These are phyloP conservation scores for Medicago ruthenica DNA, from an alignment of 306 rosid species.

Conservation along the genomic window DNA sequence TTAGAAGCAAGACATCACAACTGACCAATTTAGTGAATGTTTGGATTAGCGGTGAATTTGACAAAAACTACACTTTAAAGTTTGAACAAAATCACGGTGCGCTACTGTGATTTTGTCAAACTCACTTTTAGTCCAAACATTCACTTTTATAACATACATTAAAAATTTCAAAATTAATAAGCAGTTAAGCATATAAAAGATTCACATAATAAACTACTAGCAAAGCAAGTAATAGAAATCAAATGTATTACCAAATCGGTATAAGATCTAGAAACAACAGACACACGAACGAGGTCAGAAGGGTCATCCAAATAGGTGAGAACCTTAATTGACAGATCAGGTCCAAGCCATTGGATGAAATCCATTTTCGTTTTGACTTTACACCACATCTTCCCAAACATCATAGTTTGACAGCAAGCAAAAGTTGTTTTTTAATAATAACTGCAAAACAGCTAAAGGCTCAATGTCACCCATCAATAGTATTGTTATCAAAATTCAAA, in stretches of 20 bases:
- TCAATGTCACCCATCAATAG: too few relatives aligned
- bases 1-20: background rate
- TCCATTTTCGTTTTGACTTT: background rate
- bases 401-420: background rate
- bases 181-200: background rate
- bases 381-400: background rate
- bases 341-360: background rate
- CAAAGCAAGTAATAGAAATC: background rate
- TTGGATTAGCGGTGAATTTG: too few relatives aligned
- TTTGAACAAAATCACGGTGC: too few relatives aligned
- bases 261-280: background rate
- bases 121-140: too few relatives aligned
- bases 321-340: background rate
- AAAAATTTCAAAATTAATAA: background rate
- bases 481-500: too few relatives aligned
- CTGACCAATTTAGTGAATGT: background rate
- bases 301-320: background rate
- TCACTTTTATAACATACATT: background rate
- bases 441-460: background rate
- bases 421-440: background rate
- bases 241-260: background rate
- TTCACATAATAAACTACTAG: background rate
- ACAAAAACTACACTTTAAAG: too few relatives aligned
- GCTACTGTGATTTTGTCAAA: too few relatives aligned
- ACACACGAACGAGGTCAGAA: background rate